Base-by-base conservation (phyloP, 345 rosid genomes). In the Salix caprea region DNA sequence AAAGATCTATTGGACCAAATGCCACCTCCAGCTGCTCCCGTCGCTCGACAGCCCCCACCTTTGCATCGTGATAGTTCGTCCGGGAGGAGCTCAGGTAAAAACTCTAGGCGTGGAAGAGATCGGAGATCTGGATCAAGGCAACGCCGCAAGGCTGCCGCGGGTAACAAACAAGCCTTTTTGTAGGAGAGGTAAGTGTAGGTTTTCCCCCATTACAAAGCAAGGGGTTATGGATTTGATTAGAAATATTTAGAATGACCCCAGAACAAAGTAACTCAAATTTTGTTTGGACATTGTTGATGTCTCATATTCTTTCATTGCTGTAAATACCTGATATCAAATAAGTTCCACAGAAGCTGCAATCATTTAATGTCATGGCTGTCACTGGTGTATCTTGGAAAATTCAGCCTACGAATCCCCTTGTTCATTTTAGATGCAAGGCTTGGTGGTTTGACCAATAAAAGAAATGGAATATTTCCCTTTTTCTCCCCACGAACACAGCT, bases 1-100 rank as follows among this genome's bases (percentile, higher is more conserved):
- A 85, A 90, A 86, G 98, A 90, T 74, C 23, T 94, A 62, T 74
- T 94, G 82, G 91, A 88, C 88, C 91, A 82, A 52, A 89, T 86
- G 94, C 83, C 86, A n/a, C 90, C 91, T 65, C 88, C 85, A 21
- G 73, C 71, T 78, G 74, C 85, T 74, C 72, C 77, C 6, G 12
- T 65, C 15, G 65, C 52, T 68, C 79, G 26, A 36, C 79, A 40
- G 58, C 86, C 83, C 42, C 87, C 62, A 4, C 78, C 72, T 34
- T 28, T 73, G n/a, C 87, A 80, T 3, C 83, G 36, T 65, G 69
- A 74, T 69, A 77, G 24, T 66, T 34, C 54, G 12, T 62, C 70
- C 8, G 83, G 82, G 56, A 84, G 73, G 81, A 67, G 50, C 21
- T 54, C 85, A 6, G 88, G 79, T 84, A 91, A 73, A 86, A 75